Evolutionary conservation across 306 rosid genomes (phyloP).

Genomic region (Chamaecrista fasciculata): DNA sequence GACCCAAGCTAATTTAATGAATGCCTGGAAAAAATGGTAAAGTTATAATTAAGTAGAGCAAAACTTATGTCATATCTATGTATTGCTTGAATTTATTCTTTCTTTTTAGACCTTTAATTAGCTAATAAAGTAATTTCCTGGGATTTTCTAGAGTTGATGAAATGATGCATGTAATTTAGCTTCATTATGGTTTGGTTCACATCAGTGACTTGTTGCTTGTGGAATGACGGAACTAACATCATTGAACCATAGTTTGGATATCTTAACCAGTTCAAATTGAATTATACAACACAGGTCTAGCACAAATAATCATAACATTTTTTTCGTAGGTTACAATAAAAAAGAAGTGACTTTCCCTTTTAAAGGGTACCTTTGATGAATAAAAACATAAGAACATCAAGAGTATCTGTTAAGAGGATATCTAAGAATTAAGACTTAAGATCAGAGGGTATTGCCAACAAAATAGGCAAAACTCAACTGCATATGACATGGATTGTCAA

Average conservation of each 20-base stretch:
- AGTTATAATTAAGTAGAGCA: constrained; percentile 4
- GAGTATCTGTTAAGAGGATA: not conserved
- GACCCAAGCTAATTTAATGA: not conserved
- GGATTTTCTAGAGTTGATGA: not conserved
- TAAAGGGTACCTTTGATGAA: too few relatives aligned
- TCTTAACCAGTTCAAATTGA: not conserved
- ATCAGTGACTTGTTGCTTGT: not conserved
- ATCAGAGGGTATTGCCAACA: constrained; percentile 7
- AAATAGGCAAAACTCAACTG: constrained; percentile 17
- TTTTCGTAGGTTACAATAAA: not conserved
- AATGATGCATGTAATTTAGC: not conserved
- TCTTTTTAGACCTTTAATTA: constrained; percentile 2
- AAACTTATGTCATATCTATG: constrained; percentile 3
- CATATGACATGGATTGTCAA: constrained; percentile 2
- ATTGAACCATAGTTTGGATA: not conserved
- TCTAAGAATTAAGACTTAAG: constrained; percentile 2
- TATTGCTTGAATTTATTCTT: not conserved
- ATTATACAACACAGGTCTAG: not conserved
- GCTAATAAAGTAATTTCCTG: constrained; percentile 1
- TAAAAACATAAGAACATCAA: constrained; percentile 1
- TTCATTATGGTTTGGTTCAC: not conserved
- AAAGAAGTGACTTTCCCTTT: not conserved
- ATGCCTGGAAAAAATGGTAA: not conserved
- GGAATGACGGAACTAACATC: constrained; percentile 4
- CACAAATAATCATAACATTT: not conserved